Percentiles rank a stretch among this genome's conserved stretches.
Conservation (phyloP, 768 basidiomycete species). For the Cyathus striatus region DNA sequence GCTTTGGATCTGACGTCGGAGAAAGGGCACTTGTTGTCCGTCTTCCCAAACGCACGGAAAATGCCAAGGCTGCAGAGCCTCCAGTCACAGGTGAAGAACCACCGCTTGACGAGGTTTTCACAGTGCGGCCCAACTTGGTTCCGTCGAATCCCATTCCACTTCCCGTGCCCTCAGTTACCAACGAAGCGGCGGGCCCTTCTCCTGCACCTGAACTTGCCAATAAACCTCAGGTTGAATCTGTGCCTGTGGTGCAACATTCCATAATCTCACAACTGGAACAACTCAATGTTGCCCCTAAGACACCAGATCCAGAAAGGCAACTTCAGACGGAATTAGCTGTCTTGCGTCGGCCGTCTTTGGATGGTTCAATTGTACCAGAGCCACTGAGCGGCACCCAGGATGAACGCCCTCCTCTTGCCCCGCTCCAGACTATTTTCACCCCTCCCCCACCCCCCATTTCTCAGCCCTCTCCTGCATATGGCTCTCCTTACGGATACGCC, state of each 20-base stretch:
- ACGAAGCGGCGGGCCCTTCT: conserved; percentile 4
- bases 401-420: conserved; percentile 30
- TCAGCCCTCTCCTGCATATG: conserved; percentile 52
- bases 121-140: conserved; percentile 46
- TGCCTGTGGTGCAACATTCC: conserved; percentile 21
- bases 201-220: conserved; percentile 1
- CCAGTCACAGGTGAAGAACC: conserved; percentile 27
- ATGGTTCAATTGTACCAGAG: neutral
- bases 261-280: conserved; percentile 35
- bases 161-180: conserved; percentile 13
- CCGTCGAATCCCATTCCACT: conserved; percentile 27
- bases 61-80: conserved; percentile 25
- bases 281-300: conserved; percentile 25
- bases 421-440: conserved; percentile 37
- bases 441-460: conserved; percentile 29
- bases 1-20: conserved; percentile 29
- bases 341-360: conserved; percentile 25
- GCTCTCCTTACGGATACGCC: conserved; percentile 63
- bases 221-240: conserved; percentile 12
- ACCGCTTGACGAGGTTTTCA: conserved; percentile 51
- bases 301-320: conserved; percentile 28
- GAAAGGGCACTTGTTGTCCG: conserved; percentile 50
- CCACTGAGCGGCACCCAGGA: conserved; percentile 6
- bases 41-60: conserved; percentile 38
- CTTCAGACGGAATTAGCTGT: conserved; percentile 46